Evolutionary conservation across 169 alveolate species (phyloP).

Genomic region (Cryptosporidium canis): DNA sequence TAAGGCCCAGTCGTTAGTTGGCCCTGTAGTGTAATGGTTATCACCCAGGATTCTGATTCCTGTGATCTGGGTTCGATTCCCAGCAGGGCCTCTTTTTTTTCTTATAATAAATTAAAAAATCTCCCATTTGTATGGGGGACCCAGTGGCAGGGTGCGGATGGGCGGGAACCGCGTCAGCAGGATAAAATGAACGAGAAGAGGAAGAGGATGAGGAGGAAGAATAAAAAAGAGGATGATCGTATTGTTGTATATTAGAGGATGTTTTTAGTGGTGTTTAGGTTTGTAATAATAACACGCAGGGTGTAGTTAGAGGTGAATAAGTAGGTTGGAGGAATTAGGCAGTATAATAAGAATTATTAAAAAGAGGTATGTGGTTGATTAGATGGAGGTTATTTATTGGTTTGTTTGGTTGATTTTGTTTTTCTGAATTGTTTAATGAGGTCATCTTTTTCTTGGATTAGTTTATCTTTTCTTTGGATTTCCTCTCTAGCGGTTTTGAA

Average conservation of each 20-base stretch:
- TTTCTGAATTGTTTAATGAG: neutral
- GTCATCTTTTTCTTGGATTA: constrained; percentile 37
- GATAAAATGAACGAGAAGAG: neutral
- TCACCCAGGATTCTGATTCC: constrained; percentile 75
- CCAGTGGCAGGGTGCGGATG: neutral
- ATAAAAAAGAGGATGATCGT: too few relatives aligned
- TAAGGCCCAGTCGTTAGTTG: neutral
- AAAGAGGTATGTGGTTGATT: too few relatives aligned
- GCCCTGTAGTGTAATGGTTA: constrained; percentile 74
- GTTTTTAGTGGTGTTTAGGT: too few relatives aligned
- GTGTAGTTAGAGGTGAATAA: too few relatives aligned
- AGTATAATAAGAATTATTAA: too few relatives aligned
- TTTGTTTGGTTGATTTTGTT: neutral
- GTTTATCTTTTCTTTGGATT: constrained; percentile 51
- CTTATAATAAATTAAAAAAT: too few relatives aligned
- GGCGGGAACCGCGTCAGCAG: neutral
- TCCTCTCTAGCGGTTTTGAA: constrained; percentile 70
- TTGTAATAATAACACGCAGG: too few relatives aligned
- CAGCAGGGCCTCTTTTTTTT: constrained; percentile 69
- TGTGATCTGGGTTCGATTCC: constrained; percentile 75
- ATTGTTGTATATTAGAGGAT: too few relatives aligned
- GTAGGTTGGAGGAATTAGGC: too few relatives aligned
- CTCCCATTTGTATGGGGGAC: too few relatives aligned
- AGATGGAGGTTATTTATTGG: neutral
- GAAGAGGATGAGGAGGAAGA: neutral